Conservation (phyloP, 805 yeast species). For the Wickerhamia fluorescens region DNA sequence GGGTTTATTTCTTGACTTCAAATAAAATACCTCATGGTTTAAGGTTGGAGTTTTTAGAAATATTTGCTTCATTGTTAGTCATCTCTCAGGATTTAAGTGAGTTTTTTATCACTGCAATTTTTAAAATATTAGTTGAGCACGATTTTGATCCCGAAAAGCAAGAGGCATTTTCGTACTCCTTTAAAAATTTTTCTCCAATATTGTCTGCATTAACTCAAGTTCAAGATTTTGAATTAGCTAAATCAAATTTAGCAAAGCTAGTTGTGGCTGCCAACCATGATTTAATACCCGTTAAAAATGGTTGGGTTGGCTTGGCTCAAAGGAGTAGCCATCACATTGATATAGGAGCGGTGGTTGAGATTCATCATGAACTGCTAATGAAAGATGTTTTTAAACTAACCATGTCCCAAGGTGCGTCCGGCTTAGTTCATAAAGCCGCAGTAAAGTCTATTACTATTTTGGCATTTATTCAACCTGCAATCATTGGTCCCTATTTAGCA, state of each 20-base stretch:
- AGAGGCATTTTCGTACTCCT: slow-evolving; percentile 9
- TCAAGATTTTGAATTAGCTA: slow-evolving; percentile 9
- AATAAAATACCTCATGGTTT: slow-evolving; percentile 23
- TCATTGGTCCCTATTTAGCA: slow-evolving; percentile 46
- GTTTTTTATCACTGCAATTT: slow-evolving; percentile 38
- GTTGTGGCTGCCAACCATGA: slow-evolving; percentile 23
- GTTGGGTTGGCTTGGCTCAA: slow-evolving; percentile 76
- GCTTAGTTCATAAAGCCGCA: slow-evolving; percentile 47
- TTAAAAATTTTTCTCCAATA: slow-evolving; percentile 17
- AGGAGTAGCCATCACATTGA: slow-evolving; percentile 44
- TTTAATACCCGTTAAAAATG: slow-evolving; percentile 31
- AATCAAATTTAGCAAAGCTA: slow-evolving; percentile 15
- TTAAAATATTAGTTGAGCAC: slow-evolving; percentile 12
- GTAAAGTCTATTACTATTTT: slow-evolving; percentile 27
- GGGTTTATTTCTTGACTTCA: slow-evolving; percentile 44
- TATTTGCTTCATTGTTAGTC: slow-evolving; percentile 24
- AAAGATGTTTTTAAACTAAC: slow-evolving; percentile 12
- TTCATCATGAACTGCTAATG: slow-evolving; percentile 15
- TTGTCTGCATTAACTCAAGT: slow-evolving; percentile 19
- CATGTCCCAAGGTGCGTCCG: slow-evolving; percentile 21
- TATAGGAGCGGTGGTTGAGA: slow-evolving; percentile 50
- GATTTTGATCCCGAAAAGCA: slow-evolving; percentile 8
- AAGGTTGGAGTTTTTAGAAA: slow-evolving; percentile 14
- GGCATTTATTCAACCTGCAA: slow-evolving; percentile 54
- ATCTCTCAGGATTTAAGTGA: slow-evolving; percentile 33